Percentiles rank a stretch among this genome's conserved stretches.
Evolutionary conservation across 495 filamentous ascomycete species (phyloP).

Genomic region (Aspergillus panamensis): DNA sequence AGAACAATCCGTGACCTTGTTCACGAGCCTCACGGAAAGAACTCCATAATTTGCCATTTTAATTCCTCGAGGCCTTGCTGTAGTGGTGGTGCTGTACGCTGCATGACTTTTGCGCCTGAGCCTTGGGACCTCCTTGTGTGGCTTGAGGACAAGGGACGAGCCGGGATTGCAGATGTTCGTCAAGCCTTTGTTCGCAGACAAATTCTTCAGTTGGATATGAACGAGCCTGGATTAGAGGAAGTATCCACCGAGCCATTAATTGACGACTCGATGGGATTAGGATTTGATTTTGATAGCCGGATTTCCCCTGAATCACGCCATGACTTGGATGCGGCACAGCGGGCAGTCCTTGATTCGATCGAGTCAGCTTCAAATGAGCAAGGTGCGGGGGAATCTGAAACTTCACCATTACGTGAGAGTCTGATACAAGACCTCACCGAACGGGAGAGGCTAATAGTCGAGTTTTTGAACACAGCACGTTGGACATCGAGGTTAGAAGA

Average conservation of each 20-base stretch:
- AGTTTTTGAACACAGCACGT: conserved; percentile 50
- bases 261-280: conserved; percentile 25
- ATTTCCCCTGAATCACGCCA: conserved; percentile 27
- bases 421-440: conserved; percentile 50
- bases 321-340: conserved; percentile 27
- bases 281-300: conserved; percentile 24
- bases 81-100: conserved; percentile 75
- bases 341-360: conserved; percentile 31
- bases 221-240: conserved; percentile 51
- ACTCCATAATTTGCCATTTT: conserved; percentile 44
- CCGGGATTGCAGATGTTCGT: conserved; percentile 82
- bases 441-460: conserved; percentile 56
- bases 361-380: conserved; percentile 25
- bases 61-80: conserved; percentile 55
- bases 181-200: conserved; percentile 73
- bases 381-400: conserved; percentile 21
- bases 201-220: conserved; percentile 59
- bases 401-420: conserved; percentile 33
- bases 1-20: conserved; percentile 40
- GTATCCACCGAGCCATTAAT: conserved; percentile 47
- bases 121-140: conserved; percentile 90
- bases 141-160: conserved; percentile 82
- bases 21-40: conserved; percentile 34
- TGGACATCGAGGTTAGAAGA: conserved; percentile 39
- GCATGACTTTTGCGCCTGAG: conserved; percentile 86